Base-by-base conservation (phyloP, 2,329 filamentous ascomycete genomes). In the Ascochyta viciae-villosae region DNA sequence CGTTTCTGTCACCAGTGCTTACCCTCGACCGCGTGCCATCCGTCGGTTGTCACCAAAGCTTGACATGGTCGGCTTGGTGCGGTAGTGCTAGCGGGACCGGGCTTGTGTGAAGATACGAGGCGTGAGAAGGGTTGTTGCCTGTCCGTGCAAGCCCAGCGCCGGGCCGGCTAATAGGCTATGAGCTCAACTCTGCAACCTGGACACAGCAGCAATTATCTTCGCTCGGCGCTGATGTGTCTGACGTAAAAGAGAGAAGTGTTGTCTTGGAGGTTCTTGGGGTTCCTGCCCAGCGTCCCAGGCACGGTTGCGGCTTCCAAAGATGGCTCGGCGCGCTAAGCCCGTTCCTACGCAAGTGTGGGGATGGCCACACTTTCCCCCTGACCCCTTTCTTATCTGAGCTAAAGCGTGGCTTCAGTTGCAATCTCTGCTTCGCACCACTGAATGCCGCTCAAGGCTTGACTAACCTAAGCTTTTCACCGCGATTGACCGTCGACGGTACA, bases 391-490 rank as follows among this genome's bases (percentile, higher is more conserved):
- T 29, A 47, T 50, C 53, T 38, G n/a, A 57, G 60, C 50, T 54
- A 55, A 19, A 22, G 44, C 41, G 43, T 42, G 44, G 43, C 49
- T 45, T 52, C 48, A 23, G 15, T n/a, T 50, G 58, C 58, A 62
- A 61, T 61, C 37, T 66, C 57, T 53, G 45, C 37, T 43, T 53
- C 37, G 8, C 43, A 46, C 53, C 29, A 46, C 37, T 35, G 37
- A 16, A 33, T 15, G 26, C 48, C 39, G 31, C 31, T 47, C 35
- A 62, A 60, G 63, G 66, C 66, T 68, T 68, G 61, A 61, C 58
- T 38, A 9, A 22, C 43, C 51, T 51, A 66, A 68, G 64, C 64
- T 63, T 65, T 60, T 44, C 42, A n/a, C 51, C 48, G 57, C 54
- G 48, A 27, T 40, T 29, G 39, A 44, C 40, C 33, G 22, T 29